Evolutionary conservation across 2,329 filamentous ascomycete genomes (phyloP), one percentile per base, ranked within the genome.

Genomic region (Fusarium nisikadoi): DNA sequence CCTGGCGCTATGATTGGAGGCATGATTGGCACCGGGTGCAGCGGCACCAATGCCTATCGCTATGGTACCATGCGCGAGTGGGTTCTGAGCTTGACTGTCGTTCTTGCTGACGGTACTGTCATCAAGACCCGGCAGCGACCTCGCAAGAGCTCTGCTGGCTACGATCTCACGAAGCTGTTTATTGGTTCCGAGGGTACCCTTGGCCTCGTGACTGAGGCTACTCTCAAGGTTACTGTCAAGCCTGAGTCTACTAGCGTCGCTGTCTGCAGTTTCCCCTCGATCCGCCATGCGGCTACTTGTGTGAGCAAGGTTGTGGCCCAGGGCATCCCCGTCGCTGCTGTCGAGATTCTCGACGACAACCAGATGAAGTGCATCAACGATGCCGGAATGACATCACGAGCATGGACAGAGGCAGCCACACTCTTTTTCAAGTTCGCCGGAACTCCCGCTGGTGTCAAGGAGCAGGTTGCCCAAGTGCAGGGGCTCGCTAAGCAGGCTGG

Each of bases 11-110:
- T 94, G 91, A 97, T 98, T 76, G 94, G 94, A 63, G 94, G 94
- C 61, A 94, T 94, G 92, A 89, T 94, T 38, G 92, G 92, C 27
- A 94, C 92, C 6, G 88, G 88, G 39, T 89, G 87, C 83, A 89
- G 86, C 78, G 94, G 94, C 65, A 97, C 94, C 19, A 97, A 97
- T 80, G 92, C 94, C 20, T 97, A 97, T 84, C 88, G 94, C 64
- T 97, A 97, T 80, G 95, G 94, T 70, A 97, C 94, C 5, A 97
- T 97, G 94, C 91, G 93, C 70, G 94, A 97, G 79, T 97, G 94
- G 94, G 95, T 97, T 17, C 84, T 97, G 27, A 92, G 89, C 59
- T 83, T 97, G 73, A 97, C 94, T 0, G 93, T 97, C 8, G 94
- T 97, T 16, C 87, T 97, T 76, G 94, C 94, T 23, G 95, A 97